Evolutionary conservation across 805 yeast genomes (phyloP).

Genomic region (Barnettozyma vustinii): DNA sequence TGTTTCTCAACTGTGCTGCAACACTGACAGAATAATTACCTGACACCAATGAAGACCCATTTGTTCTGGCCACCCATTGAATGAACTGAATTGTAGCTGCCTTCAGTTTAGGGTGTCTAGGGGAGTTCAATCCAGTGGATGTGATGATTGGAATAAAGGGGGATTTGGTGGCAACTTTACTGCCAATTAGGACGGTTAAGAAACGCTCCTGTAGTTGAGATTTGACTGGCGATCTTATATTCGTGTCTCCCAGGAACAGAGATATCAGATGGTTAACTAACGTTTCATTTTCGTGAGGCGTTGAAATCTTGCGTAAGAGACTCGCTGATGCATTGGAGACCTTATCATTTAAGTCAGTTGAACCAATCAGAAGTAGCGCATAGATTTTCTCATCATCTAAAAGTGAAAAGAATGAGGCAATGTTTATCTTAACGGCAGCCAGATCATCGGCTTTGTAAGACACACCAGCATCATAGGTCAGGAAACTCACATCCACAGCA

Average conservation of each 20-base stretch:
- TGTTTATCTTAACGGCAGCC: conserved; percentile 33
- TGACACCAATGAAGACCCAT: conserved; percentile 12
- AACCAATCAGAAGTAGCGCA: conserved; percentile 55
- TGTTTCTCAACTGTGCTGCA: conserved; percentile 48
- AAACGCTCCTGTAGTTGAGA: conserved; percentile 52
- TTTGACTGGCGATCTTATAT: conserved; percentile 45
- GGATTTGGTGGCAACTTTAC: conserved; percentile 44
- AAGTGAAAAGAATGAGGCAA: conserved; percentile 34
- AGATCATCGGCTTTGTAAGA: conserved; percentile 47
- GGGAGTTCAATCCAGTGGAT: conserved; percentile 53
- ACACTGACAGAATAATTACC: conserved; percentile 37
- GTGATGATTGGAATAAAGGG: conserved; percentile 42
- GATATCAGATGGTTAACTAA: conserved; percentile 40
- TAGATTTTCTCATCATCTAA: conserved; percentile 32
- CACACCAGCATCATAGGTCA: conserved; percentile 66
- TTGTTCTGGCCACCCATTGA: conserved; percentile 47
- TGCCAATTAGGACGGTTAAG: conserved; percentile 41
- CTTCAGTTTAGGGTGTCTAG: conserved; percentile 43
- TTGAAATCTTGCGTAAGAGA: conserved; percentile 40
- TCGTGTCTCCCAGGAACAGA: conserved; percentile 47
- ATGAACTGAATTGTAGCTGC: conserved; percentile 58
- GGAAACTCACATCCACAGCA: conserved; percentile 48
- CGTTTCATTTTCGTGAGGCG: conserved; percentile 46
- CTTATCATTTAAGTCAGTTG: conserved; percentile 51
- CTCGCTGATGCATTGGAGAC: conserved; percentile 52